Conservation (phyloP, 1,284 basidiomycete species). For the Sporisorium scitamineum region DNA sequence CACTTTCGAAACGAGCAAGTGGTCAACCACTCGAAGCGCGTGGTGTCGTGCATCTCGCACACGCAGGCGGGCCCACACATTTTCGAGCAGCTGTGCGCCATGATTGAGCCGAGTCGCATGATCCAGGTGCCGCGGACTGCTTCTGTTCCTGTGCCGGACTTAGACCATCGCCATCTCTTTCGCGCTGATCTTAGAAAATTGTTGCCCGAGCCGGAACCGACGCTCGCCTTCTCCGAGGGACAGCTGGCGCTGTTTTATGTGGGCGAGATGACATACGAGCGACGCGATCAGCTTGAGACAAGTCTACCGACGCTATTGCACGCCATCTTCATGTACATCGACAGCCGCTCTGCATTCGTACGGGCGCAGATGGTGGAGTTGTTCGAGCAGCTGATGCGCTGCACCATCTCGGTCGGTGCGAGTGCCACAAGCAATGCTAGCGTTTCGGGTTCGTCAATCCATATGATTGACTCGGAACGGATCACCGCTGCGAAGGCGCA, state of each 20-base stretch:
- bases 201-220: constrained; percentile 38
- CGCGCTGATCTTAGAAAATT: constrained; percentile 46
- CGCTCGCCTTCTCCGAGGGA: constrained; percentile 76
- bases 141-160: constrained; percentile 67
- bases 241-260: constrained; percentile 90
- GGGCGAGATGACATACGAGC: constrained; percentile 82
- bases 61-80: constrained; percentile 80
- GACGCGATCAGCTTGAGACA: constrained; percentile 79
- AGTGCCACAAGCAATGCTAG: constrained; percentile 10
- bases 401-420: constrained; percentile 38
- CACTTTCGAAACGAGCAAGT: constrained; percentile 84
- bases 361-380: constrained; percentile 79
- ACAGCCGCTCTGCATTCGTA: constrained; percentile 80
- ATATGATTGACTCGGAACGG: constrained; percentile 25
- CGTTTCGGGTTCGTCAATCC: constrained; percentile 10
- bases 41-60: constrained; percentile 85
- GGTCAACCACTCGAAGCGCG: constrained; percentile 81
- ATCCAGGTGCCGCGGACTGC: constrained; percentile 77
- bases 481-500: constrained; percentile 32
- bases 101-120: constrained; percentile 88
- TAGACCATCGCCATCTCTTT: constrained; percentile 67
- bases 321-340: constrained; percentile 83
- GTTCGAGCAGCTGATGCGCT: constrained; percentile 68
- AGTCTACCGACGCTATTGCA: constrained; percentile 83
- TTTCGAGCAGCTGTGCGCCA: constrained; percentile 84